Evolutionary conservation across 1,139 yeast genomes (phyloP).

Genomic region (Taphrina confusa): DNA sequence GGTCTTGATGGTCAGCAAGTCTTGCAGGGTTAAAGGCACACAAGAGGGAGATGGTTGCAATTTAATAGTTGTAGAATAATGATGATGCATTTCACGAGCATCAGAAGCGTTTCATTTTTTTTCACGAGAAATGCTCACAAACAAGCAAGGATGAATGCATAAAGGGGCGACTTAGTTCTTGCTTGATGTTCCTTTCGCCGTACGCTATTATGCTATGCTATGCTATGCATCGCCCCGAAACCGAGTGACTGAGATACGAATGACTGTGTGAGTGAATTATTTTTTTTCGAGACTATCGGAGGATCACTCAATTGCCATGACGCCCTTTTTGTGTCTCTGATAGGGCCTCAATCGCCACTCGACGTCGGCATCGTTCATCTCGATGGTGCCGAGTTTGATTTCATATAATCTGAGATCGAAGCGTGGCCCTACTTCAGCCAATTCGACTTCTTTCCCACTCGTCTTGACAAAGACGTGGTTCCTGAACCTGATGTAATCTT

Average conservation of each 20-base stretch:
- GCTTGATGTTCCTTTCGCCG: no score
- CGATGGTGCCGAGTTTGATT: constrained; percentile 82
- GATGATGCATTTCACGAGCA: constrained; percentile 3
- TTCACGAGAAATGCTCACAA: no score
- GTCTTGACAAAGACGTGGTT: constrained; percentile 93
- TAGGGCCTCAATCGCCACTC: constrained; percentile 70
- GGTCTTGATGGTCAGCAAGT: no score
- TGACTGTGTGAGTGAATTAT: no score
- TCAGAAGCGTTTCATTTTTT: no score
- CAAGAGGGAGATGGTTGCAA: neutral
- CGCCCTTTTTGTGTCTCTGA: constrained; percentile 35
- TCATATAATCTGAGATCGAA: constrained; percentile 94
- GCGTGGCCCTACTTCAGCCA: constrained; percentile 97
- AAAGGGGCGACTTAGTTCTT: no score
- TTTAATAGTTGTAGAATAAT: neutral
- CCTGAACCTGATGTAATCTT: constrained; percentile 87
- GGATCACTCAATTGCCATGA: constrained; percentile 23
- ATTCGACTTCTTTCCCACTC: constrained; percentile 71
- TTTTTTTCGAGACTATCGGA: no score
- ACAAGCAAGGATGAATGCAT: no score
- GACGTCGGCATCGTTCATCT: constrained; percentile 94
- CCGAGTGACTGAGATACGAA: no score
- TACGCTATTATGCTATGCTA: no score
- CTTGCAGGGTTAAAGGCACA: no score
- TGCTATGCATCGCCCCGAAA: no score